These are phyloP conservation scores for Podospora anserina DNA, from an alignment of 495 filamentous ascomycete genomes.

Conservation along the genomic window DNA sequence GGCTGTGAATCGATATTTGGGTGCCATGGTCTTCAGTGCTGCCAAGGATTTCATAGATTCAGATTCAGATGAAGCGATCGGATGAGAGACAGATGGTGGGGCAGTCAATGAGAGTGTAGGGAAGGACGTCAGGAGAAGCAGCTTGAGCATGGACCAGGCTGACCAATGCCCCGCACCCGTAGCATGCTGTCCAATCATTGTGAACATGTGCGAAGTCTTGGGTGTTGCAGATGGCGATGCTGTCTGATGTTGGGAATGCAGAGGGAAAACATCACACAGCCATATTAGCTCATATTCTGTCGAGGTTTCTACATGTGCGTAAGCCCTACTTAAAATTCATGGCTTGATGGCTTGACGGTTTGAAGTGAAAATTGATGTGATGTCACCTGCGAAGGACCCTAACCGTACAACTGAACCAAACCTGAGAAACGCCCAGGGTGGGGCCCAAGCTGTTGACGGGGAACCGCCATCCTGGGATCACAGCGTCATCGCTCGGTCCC, in stretches of 20 bases:
- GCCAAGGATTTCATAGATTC: background rate
- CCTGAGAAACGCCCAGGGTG: background rate
- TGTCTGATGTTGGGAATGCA: no score
- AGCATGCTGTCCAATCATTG: background rate
- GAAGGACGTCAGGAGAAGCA: background rate
- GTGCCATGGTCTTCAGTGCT: background rate
- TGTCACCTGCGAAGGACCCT: background rate
- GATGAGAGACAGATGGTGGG: background rate
- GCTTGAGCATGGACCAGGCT: background rate
- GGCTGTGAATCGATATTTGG: background rate
- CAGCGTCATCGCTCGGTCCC: background rate
- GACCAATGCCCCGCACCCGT: background rate
- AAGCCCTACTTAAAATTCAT: background rate
- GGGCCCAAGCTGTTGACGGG: background rate
- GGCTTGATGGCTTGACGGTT: background rate
- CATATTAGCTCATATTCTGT: no score
- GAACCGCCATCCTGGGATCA: background rate
- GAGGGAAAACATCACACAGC: no score
- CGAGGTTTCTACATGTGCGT: background rate
- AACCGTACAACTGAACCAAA: background rate
- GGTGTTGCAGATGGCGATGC: background rate
- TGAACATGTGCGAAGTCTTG: background rate
- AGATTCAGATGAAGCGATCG: background rate
- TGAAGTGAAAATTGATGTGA: background rate
- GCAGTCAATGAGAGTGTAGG: background rate